Conservation (phyloP, 176 grass and related monocot species). For the Hordeum marinum region DNA sequence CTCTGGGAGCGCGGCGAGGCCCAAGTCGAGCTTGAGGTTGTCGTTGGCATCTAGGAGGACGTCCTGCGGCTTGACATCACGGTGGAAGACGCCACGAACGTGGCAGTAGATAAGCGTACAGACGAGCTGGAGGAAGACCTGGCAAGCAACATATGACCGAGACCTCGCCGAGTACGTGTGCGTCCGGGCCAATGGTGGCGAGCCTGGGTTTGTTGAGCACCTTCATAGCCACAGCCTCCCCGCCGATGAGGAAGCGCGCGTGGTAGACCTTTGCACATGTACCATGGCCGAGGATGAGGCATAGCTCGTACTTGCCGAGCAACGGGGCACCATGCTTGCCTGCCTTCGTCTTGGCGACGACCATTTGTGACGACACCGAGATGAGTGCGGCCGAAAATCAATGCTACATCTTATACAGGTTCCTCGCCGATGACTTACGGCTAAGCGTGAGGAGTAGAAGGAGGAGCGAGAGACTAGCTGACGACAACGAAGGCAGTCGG, state of each 20-base stretch:
- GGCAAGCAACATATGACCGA: conserved; percentile 45
- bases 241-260: conserved; percentile 45
- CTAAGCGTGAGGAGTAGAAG: too few species aligned
- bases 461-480: too few species aligned
- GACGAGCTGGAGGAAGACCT: conserved; percentile 73
- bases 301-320: conserved; percentile 82
- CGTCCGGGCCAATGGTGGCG: conserved; percentile 18
- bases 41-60: conserved; percentile 55
- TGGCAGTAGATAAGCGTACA: conserved; percentile 79
- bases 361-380: too few species aligned
- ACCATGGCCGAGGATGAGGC: conserved; percentile 65
- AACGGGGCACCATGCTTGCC: conserved; percentile 34
- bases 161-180: conserved; percentile 37
- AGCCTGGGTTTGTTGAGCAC: conserved; percentile 63
- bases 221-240: conserved; percentile 62
- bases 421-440: too few species aligned
- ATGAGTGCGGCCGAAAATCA: too few species aligned
- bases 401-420: too few species aligned
- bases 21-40: conserved; percentile 85
- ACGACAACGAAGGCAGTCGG: too few species aligned
- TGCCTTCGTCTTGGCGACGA: too few species aligned
- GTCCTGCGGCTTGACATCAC: conserved; percentile 92
- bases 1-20: conserved; percentile 76
- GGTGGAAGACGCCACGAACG: conserved; percentile 66
- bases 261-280: conserved; percentile 90